Evolutionary conservation across 1,284 basidiomycete species (phyloP), one percentile per base, ranked within the genome.

Genomic region (Ustilago hordei): DNA sequence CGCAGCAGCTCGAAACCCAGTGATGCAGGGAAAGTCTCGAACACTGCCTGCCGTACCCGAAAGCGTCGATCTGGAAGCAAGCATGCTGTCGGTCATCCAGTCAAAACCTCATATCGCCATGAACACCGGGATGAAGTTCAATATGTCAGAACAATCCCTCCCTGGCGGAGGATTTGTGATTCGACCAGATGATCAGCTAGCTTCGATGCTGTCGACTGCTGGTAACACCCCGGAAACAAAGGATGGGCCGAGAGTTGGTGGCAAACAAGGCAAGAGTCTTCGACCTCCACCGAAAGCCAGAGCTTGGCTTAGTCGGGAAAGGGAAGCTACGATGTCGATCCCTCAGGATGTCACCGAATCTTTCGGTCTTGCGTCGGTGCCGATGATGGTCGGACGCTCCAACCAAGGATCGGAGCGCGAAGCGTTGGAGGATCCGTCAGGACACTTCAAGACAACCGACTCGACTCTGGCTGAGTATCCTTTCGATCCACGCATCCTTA

Each of bases 11-110:
- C 47, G 39, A 9, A 48, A 7, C 12, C 41, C 5, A 2, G 56
- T 19, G 2, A 47, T 23, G 31, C 63, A 70, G 8, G 67, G 69
- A 1, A 74, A 68, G 58, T 64, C 78, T 3, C 19, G 80, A 17
- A 79, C 76, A 15, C 56, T 82, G 31, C 80, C 80, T 12, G 76
- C 80, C 3, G 80, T 82, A n/a, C 80, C 80, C 2, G 80, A 82
- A 60, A 81, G 79, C 31, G 79, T 81, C 2, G 69, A 69, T 35
- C 35, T 79, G 7, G 79, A 79, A 19, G 65, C 71, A n/a, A 61
- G 56, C 19, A 62, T 74, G 60, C 41, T 71, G 64, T 66, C 60
- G 28, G 19, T 59, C 13, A 13, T 35, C 8, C 60, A 39, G 23
- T 59, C 65, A 11, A 23, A 60, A 36, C 62, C 61, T 4, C 32